A percentile compares a stretch with the other conserved stretches of the same genome.
These are phyloP conservation scores for Citrus medica DNA, from an alignment of 345 rosid species.

Conservation along the genomic window DNA sequence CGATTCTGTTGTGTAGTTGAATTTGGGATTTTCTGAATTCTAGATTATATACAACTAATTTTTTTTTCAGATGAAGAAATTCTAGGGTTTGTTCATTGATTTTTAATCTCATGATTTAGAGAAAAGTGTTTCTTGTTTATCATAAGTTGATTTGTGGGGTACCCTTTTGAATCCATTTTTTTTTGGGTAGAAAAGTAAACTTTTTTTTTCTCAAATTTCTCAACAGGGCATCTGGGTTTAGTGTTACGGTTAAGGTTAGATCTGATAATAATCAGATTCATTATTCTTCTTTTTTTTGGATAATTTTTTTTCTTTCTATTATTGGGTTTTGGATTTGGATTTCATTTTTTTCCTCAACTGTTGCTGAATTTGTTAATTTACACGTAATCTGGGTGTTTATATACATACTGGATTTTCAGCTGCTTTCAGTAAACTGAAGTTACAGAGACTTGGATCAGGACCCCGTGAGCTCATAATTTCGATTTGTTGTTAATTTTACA, in stretches of 20 bases:
- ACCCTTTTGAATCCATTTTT: conserved; percentile 11
- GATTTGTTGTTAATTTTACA: conserved; percentile 1
- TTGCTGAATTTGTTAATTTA: conserved; percentile 1
- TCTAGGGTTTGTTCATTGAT: conserved; percentile 17
- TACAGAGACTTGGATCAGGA: conserved; percentile 33
- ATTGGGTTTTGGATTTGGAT: conserved; percentile 19
- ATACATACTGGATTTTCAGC: conserved; percentile 35
- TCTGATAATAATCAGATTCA: conserved; percentile 33
- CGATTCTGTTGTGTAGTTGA: conserved; percentile 10
- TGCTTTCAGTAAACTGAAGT: conserved; percentile 28
- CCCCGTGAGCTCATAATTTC: conserved; percentile 28
- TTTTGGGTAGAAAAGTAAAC: conserved; percentile 15
- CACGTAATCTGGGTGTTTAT: conserved; percentile 25
- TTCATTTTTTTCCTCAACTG: neutral
- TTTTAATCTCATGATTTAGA: conserved; percentile 15
- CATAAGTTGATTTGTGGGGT: conserved; percentile 34
- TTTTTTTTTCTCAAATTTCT: conserved; percentile 13
- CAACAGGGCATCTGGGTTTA: conserved; percentile 17
- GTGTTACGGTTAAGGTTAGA: conserved; percentile 38
- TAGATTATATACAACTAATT: neutral
- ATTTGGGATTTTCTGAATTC: conserved; percentile 4
- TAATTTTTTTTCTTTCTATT: neutral
- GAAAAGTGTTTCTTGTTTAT: conserved; percentile 26
- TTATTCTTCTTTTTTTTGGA: neutral
- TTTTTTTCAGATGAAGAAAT: neutral